These are phyloP conservation scores for Sherardia arvensis DNA, from an alignment of 257 asterid genomes.

Conservation along the genomic window DNA sequence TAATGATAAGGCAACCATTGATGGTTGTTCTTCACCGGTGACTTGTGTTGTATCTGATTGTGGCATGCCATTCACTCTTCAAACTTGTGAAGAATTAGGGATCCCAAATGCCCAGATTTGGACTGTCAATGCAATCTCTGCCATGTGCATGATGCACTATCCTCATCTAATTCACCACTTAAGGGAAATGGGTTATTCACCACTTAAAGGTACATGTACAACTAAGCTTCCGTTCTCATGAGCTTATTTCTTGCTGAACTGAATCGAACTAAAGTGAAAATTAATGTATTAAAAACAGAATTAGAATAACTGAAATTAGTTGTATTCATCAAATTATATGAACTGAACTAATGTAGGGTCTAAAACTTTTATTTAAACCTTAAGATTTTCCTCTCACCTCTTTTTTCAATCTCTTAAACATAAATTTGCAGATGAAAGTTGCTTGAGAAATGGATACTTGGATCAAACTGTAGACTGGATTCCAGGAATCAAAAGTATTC, in stretches of 20 bases:
- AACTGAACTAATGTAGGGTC: too few species aligned
- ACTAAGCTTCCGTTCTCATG: too few species aligned
- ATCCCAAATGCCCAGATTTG: slow-evolving; percentile 6
- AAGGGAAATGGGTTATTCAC: slow-evolving; percentile 6
- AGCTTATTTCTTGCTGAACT: too few species aligned
- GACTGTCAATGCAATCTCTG: background rate
- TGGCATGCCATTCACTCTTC: slow-evolving; percentile 8
- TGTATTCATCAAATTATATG: too few species aligned
- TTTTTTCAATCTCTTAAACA: too few species aligned
- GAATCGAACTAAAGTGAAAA: too few species aligned
- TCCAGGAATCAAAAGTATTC: slow-evolving; percentile 10
- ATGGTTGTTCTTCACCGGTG: background rate
- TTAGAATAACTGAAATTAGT: too few species aligned
- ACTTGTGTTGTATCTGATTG: slow-evolving; percentile 13
- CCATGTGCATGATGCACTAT: slow-evolving; percentile 1
- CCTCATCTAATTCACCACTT: too few species aligned
- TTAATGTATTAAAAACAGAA: too few species aligned
- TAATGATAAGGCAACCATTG: background rate
- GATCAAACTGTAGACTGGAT: slow-evolving; percentile 16
- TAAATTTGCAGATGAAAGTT: slow-evolving; percentile 12
- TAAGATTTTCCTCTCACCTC: too few species aligned
- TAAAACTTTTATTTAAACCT: too few species aligned
- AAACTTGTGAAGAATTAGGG: slow-evolving; percentile 9
- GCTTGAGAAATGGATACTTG: slow-evolving; percentile 9
- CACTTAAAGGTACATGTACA: slow-evolving; percentile 10